Percentiles rank a stretch among this genome's conserved stretches.
Evolutionary conservation across 2,329 filamentous ascomycete genomes (phyloP).

Genomic region (Exophiala phaeomuriformis): DNA sequence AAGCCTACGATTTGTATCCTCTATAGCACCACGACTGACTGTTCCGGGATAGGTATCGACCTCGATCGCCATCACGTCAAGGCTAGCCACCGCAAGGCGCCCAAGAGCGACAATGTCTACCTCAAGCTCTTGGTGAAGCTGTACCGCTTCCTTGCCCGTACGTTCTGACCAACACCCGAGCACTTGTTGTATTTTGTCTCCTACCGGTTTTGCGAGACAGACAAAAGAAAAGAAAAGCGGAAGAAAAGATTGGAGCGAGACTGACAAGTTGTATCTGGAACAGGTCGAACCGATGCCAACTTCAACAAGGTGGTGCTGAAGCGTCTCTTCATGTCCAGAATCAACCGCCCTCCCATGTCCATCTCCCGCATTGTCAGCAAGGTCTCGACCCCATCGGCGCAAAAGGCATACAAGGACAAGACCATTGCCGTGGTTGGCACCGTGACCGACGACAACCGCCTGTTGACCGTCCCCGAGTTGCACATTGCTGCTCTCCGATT

Average conservation of each 20-base stretch:
- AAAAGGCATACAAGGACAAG: slow-evolving; percentile 56
- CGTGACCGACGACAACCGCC: slow-evolving; percentile 95
- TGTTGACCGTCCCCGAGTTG: slow-evolving; percentile 83
- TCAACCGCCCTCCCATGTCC: slow-evolving; percentile 93
- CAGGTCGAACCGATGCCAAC: slow-evolving; percentile 88
- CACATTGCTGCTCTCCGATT: slow-evolving; percentile 91
- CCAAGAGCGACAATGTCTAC: slow-evolving; percentile 98
- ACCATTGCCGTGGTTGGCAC: slow-evolving; percentile 91
- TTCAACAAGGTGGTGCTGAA: slow-evolving; percentile 99
- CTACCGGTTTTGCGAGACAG: too few species aligned
- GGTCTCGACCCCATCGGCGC: slow-evolving; percentile 40
- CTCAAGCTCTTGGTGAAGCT: slow-evolving; percentile 96
- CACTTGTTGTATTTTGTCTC: too few species aligned
- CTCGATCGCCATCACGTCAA: slow-evolving; percentile 57
- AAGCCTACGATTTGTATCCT: not conserved
- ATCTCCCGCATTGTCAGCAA: slow-evolving; percentile 80
- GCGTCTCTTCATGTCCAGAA: slow-evolving; percentile 96
- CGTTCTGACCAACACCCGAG: slow-evolving; percentile 36
- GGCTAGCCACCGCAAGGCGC: slow-evolving; percentile 75
- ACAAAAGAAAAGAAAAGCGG: not conserved
- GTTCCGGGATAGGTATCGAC: slow-evolving; percentile 44
- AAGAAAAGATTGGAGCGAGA: not conserved
- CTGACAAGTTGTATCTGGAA: slow-evolving; percentile 9
- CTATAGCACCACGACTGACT: slow-evolving; percentile 3
- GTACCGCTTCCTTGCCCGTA: slow-evolving; percentile 94